phyloP scores from a whole-genome alignment of 441 rosid species.

The Adansonia gregorii region DNA sequence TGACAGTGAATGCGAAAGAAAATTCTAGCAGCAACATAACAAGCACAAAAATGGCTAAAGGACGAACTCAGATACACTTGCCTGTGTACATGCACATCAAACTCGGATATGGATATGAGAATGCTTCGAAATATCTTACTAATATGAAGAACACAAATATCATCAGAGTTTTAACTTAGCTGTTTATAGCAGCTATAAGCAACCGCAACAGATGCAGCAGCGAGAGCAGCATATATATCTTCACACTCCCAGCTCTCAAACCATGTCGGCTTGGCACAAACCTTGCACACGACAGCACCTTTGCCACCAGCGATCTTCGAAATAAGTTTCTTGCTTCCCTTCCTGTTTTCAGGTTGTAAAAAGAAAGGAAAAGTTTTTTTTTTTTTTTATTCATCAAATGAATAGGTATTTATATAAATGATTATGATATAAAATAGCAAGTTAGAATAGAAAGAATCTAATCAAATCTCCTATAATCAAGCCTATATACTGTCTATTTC shows the following conservation, averaged over 20 bases:
- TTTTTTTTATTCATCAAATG: no score
- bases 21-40: neutral
- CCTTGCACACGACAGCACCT: constrained; percentile 43
- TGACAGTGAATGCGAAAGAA: neutral
- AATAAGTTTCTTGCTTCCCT: constrained; percentile 41
- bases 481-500: no score
- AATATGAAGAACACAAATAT: neutral
- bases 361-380: no score
- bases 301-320: constrained; percentile 48
- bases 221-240: constrained; percentile 87
- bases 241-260: constrained; percentile 91
- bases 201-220: constrained; percentile 77
- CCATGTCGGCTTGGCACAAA: constrained; percentile 74
- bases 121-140: neutral
- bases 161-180: constrained; percentile 38
- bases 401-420: no score
- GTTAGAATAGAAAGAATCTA: no score
- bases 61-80: no score
- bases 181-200: constrained; percentile 83
- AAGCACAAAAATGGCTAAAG: neutral
- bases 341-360: constrained; percentile 41
- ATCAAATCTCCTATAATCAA: no score
- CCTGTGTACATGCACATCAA: no score
- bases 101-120: no score
- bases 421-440: no score